phyloP scores from a whole-genome alignment of 148 eudicot species.

The Rhododendron molle region DNA sequence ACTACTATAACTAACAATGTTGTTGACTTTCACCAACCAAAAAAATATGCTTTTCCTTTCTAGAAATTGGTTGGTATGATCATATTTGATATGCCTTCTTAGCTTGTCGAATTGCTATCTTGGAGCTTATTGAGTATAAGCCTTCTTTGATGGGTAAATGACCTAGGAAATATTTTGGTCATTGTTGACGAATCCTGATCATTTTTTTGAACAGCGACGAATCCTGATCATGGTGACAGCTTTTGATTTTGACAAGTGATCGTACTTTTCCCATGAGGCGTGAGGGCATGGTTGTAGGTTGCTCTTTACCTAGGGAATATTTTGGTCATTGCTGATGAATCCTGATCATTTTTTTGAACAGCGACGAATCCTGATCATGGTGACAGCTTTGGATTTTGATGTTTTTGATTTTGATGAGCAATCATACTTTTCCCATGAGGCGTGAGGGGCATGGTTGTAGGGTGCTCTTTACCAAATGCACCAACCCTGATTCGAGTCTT shows the following conservation, averaged over 20 bases:
- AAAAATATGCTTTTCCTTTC: too few species aligned
- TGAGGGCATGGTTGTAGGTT: too few species aligned
- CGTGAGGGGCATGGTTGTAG: too few species aligned
- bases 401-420: background rate
- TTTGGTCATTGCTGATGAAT: background rate
- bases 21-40: background rate
- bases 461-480: too few species aligned
- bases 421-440: too few species aligned
- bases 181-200: background rate
- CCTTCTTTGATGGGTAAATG: too few species aligned
- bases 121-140: too few species aligned
- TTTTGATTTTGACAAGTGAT: background rate
- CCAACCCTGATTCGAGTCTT: background rate
- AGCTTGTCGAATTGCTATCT: too few species aligned
- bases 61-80: too few species aligned
- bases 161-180: background rate
- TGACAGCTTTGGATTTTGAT: background rate
- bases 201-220: too few species aligned
- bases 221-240: background rate
- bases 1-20: background rate
- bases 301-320: background rate
- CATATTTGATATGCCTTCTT: too few species aligned
- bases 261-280: too few species aligned
- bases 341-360: background rate
- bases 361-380: background rate